Evolutionary conservation across 805 yeast genomes (phyloP), one percentile per base, ranked within the genome.

Genomic region (Candida stauntonica): DNA sequence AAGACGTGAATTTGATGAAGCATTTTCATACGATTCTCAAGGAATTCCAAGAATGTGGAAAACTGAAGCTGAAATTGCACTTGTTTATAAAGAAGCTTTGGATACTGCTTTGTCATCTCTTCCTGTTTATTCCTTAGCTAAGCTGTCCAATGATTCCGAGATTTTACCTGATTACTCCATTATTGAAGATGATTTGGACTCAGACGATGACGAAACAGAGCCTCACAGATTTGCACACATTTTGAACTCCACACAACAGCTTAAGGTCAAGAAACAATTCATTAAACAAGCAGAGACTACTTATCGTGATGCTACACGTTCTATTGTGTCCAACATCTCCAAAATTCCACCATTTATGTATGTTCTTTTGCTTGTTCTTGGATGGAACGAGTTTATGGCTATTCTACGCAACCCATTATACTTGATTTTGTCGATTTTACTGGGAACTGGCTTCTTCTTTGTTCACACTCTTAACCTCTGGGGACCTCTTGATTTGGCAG

Each of bases 311-410:
- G 88, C 97, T 15, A 89, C 86, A 60, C 76, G 97, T 48, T 84
- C 96, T 3, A 79, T 86, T 37, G 73, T 88, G 33, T 82, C 80
- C 45, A 80, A 82, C 33, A 74, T 79, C 11, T 77, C 95, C 1
- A 79, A 81, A 42, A 82, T 93, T 41, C 99, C 99, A 4, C 67
- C 79, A 47, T 93, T 82, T 67, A 77, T 93, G 41, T 88, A 86
- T 63, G 63, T 77, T 9, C 55, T 91, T 12, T 64, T 93, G 17
- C 60, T 83, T 3, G 78, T 85, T 3, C 67, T 93, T 17, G 99
- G 99, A 8, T 93, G 96, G 96, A 89, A 89, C 60, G 97, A 93
- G 67, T 81, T 93, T 49, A 75, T 88, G 83, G 82, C 93, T 8
- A 76, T 93, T 14, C 55, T 93, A 31, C 74, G 94, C 46, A 89